Percentiles rank a stretch among this genome's conserved stretches.
These are phyloP conservation scores for Dendrobium chrysotoxum DNA, from an alignment of 106 monocot species.

Conservation along the genomic window DNA sequence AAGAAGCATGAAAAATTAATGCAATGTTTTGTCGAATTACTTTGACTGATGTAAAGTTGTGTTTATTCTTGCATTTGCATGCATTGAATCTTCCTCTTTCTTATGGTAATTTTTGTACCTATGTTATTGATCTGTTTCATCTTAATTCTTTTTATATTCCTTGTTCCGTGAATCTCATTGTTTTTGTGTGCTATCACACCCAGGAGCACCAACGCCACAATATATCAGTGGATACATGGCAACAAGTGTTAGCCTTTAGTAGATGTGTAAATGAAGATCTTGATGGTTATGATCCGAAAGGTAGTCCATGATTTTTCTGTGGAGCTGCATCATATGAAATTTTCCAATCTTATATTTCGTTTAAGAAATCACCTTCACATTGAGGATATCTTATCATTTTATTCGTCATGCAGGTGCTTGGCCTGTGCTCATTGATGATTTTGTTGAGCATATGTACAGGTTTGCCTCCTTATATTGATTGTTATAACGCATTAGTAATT, in stretches of 20 bases:
- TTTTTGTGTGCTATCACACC: background rate
- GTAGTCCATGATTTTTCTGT: conserved; percentile 21
- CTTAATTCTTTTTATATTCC: background rate
- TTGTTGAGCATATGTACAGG: conserved; percentile 94
- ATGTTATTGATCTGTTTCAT: background rate
- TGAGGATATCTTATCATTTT: background rate
- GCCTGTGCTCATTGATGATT: conserved; percentile 93
- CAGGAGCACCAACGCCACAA: conserved; percentile 80
- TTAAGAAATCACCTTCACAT: background rate
- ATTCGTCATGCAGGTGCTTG: conserved; percentile 60
- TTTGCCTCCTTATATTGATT: conserved; percentile 9
- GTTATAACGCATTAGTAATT: background rate
- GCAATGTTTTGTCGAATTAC: background rate
- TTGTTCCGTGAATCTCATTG: background rate
- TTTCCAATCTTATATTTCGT: background rate
- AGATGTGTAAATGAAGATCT: conserved; percentile 89
- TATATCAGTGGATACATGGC: conserved; percentile 89
- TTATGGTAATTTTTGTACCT: background rate
- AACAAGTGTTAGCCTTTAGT: conserved; percentile 83
- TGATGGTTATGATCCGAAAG: conserved; percentile 82
- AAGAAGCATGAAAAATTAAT: background rate
- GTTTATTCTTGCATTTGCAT: background rate
- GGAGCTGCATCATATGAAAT: background rate
- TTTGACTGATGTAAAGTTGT: background rate
- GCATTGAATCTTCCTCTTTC: background rate